phyloP scores from a whole-genome alignment of 1,139 yeast genomes.

The Pichia sp. region DNA sequence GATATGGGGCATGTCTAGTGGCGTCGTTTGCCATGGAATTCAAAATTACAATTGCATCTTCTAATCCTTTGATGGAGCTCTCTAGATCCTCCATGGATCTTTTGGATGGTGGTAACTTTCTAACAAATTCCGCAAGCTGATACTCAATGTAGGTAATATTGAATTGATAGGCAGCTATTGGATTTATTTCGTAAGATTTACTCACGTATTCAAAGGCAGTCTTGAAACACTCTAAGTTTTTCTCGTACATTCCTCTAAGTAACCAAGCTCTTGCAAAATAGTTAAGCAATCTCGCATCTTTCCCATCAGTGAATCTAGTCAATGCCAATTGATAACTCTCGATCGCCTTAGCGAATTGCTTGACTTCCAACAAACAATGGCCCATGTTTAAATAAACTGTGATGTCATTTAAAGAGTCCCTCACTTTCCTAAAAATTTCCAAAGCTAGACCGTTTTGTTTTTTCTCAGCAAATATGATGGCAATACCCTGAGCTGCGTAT shows the following conservation, averaged over 20 bases:
- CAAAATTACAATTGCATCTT: constrained; percentile 59
- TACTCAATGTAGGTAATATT: constrained; percentile 82
- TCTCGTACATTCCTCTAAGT: constrained; percentile 70
- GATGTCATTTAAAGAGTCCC: constrained; percentile 79
- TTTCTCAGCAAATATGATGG: constrained; percentile 86
- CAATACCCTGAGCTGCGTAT: constrained; percentile 97
- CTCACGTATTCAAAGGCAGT: constrained; percentile 62
- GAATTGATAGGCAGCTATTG: constrained; percentile 53
- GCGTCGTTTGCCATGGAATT: constrained; percentile 50
- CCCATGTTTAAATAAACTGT: constrained; percentile 84
- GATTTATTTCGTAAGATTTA: constrained; percentile 44
- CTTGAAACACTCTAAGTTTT: constrained; percentile 54
- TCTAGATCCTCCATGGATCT: constrained; percentile 64
- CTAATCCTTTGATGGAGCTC: constrained; percentile 53
- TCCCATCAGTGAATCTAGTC: constrained; percentile 58
- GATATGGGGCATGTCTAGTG: constrained; percentile 60
- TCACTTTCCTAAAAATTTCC: constrained; percentile 80
- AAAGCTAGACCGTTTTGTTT: constrained; percentile 73
- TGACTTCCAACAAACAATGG: constrained; percentile 78
- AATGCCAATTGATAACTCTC: constrained; percentile 84
- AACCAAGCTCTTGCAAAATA: constrained; percentile 90
- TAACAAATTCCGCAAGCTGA: constrained; percentile 79
- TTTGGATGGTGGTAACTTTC: constrained; percentile 56
- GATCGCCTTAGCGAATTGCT: constrained; percentile 80
- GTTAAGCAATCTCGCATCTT: constrained; percentile 62